Base-by-base conservation (phyloP, 495 filamentous ascomycete species). In the Melanomma pulvis-pyrius region DNA sequence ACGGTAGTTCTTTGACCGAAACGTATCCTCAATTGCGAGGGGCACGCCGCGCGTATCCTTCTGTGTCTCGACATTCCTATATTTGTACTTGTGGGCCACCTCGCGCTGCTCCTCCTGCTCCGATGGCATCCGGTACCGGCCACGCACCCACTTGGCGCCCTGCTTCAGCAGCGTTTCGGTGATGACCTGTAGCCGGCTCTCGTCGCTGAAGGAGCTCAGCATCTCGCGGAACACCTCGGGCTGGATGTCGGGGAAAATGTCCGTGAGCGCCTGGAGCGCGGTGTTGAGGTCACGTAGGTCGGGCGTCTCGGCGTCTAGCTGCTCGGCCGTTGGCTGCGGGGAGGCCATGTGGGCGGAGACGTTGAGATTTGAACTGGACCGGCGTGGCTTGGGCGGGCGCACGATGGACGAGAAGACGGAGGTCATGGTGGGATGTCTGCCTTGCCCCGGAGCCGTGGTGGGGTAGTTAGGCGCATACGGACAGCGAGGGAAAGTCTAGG, bases 221-320 rank as follows among this genome's bases (percentile, higher is more conserved):
- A 97, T 86, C 74, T 96, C 92, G 13, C 94, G 87, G 70, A 98
- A 92, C n/a, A 96, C 93, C 58, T 96, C 92, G 62, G 93, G 80
- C 59, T 90, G 87, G 24, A 96, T 81, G 75, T 96, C 87, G 6
- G 94, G 94, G 68, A 98, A 98, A 1, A 97, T 81, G 6, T 82
- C 83, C 2, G 86, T 86, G 12, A 98, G 84, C 0, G 80, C 82
- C 34, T 86, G 82, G 56, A 98, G 84, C 46, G 87, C 83, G 15
- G 81, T 76, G 76, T 98, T 98, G 22, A 97, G 79, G 39, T 90
- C 87, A 44, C 83, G 80, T 24, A 93, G 83, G 57, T 87, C 81
- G 28, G 79, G 80, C 19, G 82, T 76, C n/a, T 87, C 82, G 36
- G 25, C 25, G 24, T 57, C 39, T n/a, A 3, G 17, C 30, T 32